Base-by-base conservation (phyloP, 805 yeast genomes). In the Metschnikowia proteae region DNA sequence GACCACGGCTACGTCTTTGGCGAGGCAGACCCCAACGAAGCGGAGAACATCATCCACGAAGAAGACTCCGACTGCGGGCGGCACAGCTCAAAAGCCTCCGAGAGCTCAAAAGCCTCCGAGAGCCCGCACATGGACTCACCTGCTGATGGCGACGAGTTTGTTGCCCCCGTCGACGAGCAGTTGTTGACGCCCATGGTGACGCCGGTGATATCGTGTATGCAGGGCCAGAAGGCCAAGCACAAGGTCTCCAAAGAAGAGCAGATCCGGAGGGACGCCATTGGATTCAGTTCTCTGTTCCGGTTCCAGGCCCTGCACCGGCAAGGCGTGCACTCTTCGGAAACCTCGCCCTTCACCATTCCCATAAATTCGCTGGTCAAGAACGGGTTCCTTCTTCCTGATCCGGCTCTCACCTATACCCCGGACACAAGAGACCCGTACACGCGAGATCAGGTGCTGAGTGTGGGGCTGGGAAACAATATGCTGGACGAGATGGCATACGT, bases 1-100 rank as follows among this genome's bases (percentile, higher is more conserved):
- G 84, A 81, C 45, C 66, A 66, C 39, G 84, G 80, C 1, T 83
- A 75, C 56, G 70, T 74, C 53, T 83, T 83, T 56, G 72, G 72
- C 49, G 63, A 63, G 13, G 27, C 11, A 6, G 27, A 22, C 4
- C 27, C 9, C 7, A 26, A 37, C 17, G 39, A 37, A 3, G 29
- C 6, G 31, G 30, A 26, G n/a, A 17, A 13, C 36, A 13, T 3
- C 5, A 33, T 33, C 2, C 36, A 5, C 23, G 36, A 33, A 8
- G 36, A 33, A 17, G 8, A 4, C 25, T 17, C 17, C 17, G 17
- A 17, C 17, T 17, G 17, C 17, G 17, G 17, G 17, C 17, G 17
- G 17, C 17, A 17, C 17, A 17, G 17, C 17, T 17, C 13, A 6
- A 36, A 36, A 11, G 13, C 22, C 31, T 26, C 31, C 6, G 30